Evolutionary conservation across 345 rosid species (phyloP), one percentile per base, ranked within the genome.

Genomic region (Aegle marmelos): DNA sequence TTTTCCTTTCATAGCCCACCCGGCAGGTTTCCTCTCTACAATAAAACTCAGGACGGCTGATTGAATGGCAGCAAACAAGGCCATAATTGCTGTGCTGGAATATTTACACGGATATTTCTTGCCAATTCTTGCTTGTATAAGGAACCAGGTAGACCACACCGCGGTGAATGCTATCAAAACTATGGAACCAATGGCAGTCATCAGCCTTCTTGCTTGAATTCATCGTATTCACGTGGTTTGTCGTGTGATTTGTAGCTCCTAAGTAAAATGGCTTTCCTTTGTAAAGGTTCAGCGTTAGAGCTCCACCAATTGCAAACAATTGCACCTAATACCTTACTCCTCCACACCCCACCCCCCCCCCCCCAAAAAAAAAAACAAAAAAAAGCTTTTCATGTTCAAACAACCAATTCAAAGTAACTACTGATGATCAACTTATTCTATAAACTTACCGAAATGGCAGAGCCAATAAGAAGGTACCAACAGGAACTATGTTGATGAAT

Each of bases 401-500:
- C 5, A 58, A n/a, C 9, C 27, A 62, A 30, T 27, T 41, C 37
- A 28, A 54, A 53, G 7, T 1, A 54, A 66, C 4, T 53, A 16
- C 57, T 53, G 22, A 53, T 5, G 57, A 53, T 53, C 10, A 19
- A 25, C 27, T 58, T 56, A 33, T 2, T 24, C 14, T 27, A 25
- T 22, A 22, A 14, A 7, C 73, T 64, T 86, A 90, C 95, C 94
- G 78, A 76, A 88, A 87, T 60, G 92, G 74, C 31, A 93, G 80
- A 76, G 95, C 92, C 82, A 90, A 79, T 5, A 91, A 72, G 76
- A 93, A 91, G 39, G 97, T 91, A 68, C 85, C 28, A 4, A 89
- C 95, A 28, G 97, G 91, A 25, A 90, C 89, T 76, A 87, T 82
- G 87, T 91, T 90, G 71, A 79, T 30, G 84, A 91, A 82, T 39